phyloP scores from a whole-genome alignment of 805 yeast species.

The Candida railenensis region DNA sequence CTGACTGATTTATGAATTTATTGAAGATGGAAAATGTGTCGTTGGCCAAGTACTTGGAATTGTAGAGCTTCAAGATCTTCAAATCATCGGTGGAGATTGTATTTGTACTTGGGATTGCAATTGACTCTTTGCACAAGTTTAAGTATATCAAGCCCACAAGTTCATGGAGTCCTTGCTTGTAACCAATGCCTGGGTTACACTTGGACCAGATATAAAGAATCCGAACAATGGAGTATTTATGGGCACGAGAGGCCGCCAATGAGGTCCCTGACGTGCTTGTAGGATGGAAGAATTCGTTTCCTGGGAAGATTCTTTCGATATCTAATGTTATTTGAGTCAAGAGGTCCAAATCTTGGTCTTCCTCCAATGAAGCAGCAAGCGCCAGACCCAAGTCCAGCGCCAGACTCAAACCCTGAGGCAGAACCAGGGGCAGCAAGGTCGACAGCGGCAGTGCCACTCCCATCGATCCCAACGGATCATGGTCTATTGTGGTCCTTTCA shows the following conservation, averaged over 20 bases:
- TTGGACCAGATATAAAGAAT: conserved; percentile 50
- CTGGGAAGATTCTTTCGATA: conserved; percentile 54
- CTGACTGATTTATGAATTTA: conserved; percentile 40
- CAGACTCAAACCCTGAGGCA: neutral
- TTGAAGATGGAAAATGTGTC: conserved; percentile 46
- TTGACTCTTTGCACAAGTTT: conserved; percentile 36
- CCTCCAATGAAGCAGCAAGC: too few relatives aligned
- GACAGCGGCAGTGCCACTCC: neutral
- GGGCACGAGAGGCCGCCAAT: conserved; percentile 5
- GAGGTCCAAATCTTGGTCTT: conserved; percentile 32
- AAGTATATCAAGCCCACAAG: conserved; percentile 48
- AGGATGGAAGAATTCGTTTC: conserved; percentile 30
- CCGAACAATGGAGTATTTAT: conserved; percentile 33
- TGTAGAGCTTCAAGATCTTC: conserved; percentile 38
- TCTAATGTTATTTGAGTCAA: conserved; percentile 47
- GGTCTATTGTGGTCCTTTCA: neutral
- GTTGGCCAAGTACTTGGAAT: conserved; percentile 34
- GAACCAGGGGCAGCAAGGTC: neutral
- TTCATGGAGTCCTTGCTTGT: conserved; percentile 58
- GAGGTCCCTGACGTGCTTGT: conserved; percentile 7
- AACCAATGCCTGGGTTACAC: conserved; percentile 46
- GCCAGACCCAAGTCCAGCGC: too few relatives aligned
- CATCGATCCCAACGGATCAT: neutral
- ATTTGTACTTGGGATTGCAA: conserved; percentile 23
- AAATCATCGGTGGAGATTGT: conserved; percentile 27